Evolutionary conservation across 768 basidiomycete genomes (phyloP).

Genomic region (Pulveroboletus ravenelii): DNA sequence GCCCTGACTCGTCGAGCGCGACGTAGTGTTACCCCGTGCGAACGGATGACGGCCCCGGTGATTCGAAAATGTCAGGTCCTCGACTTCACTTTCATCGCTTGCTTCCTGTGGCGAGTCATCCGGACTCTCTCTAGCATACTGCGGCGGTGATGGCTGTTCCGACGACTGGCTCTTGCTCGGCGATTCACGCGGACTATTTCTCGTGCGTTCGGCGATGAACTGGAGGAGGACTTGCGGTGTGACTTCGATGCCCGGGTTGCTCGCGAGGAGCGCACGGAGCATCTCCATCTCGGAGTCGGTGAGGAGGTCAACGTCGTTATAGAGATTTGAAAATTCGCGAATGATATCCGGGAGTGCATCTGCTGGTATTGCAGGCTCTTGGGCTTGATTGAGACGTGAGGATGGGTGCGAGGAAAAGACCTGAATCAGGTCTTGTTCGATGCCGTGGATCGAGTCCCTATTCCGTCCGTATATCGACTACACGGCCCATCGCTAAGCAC

Average conservation of each 20-base stretch:
- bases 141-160: slow-evolving; percentile 12
- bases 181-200: slow-evolving; percentile 30
- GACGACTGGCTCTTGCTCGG: slow-evolving; percentile 17
- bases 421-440: slow-evolving; percentile 61
- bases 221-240: slow-evolving; percentile 62
- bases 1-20: slow-evolving; percentile 57
- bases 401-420: slow-evolving; percentile 66
- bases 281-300: slow-evolving; percentile 55
- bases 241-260: slow-evolving; percentile 60
- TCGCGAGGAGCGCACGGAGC: slow-evolving; percentile 53
- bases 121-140: slow-evolving; percentile 27
- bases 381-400: slow-evolving; percentile 51
- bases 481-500: neutral
- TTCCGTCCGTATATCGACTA: slow-evolving; percentile 48
- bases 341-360: slow-evolving; percentile 69
- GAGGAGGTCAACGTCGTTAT: slow-evolving; percentile 61
- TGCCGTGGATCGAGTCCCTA: slow-evolving; percentile 66
- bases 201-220: slow-evolving; percentile 61
- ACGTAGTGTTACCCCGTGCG: slow-evolving; percentile 25
- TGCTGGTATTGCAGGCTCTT: slow-evolving; percentile 64
- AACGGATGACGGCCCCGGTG: slow-evolving; percentile 37
- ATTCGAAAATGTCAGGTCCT: slow-evolving; percentile 32
- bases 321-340: slow-evolving; percentile 54
- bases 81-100: slow-evolving; percentile 31
- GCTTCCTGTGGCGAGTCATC: slow-evolving; percentile 32